Conservation (phyloP, 192 early-diverging fungal genomes). For the Powellomyces hirtus region DNA sequence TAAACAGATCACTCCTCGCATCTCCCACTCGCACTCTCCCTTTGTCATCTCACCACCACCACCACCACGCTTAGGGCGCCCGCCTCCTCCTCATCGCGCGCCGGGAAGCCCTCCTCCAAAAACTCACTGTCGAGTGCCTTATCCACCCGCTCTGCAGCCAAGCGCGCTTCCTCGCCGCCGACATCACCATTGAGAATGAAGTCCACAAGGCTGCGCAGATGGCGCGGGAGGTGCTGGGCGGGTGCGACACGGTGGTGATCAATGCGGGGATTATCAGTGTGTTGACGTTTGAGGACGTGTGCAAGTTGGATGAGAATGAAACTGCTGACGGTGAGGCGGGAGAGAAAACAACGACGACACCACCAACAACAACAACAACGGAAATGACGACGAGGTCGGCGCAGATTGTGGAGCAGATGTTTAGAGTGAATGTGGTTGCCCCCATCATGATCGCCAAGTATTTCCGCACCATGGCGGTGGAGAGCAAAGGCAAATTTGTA, state of each 20-base stretch:
- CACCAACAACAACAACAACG: too few relatives aligned
- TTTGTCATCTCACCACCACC: neutral
- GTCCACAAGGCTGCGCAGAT: constrained; percentile 33
- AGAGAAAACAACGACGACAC: constrained; percentile 3
- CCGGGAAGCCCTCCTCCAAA: constrained; percentile 47
- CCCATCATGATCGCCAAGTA: constrained; percentile 34
- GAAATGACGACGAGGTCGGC: constrained; percentile 43
- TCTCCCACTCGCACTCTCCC: neutral
- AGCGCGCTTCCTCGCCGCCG: constrained; percentile 44
- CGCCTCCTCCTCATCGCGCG: constrained; percentile 66
- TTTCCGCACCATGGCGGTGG: constrained; percentile 29
- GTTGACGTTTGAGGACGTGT: constrained; percentile 60
- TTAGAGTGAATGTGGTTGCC: constrained; percentile 27
- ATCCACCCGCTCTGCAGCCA: constrained; percentile 4
- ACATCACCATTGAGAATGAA: constrained; percentile 57
- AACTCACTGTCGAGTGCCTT: constrained; percentile 47
- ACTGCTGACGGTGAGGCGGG: constrained; percentile 28
- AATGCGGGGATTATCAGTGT: constrained; percentile 78
- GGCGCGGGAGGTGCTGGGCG: constrained; percentile 28
- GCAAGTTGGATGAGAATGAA: constrained; percentile 12
- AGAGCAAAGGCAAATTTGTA: constrained; percentile 49
- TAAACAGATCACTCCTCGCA: neutral
- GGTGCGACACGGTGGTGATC: constrained; percentile 69
- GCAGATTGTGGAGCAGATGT: constrained; percentile 31
- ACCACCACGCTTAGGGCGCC: constrained; percentile 41